Evolutionary conservation across 768 basidiomycete genomes (phyloP), one percentile per base, ranked within the genome.

Genomic region (Xanthoconium stramineum): DNA sequence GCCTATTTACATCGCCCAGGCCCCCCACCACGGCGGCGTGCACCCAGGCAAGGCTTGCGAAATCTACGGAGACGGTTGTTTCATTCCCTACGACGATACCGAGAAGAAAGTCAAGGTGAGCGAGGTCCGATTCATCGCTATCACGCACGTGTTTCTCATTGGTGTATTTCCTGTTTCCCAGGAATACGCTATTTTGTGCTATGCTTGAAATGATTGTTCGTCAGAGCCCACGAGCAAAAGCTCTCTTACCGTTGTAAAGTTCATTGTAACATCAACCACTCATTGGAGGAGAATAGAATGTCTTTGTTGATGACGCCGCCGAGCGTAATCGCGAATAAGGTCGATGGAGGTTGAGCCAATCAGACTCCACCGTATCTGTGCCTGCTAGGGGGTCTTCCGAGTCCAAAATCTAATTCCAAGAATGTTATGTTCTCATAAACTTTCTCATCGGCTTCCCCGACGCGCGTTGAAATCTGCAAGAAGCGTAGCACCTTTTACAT

Each of bases 31-130:
- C 13, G 74, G 72, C 20, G 78, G 75, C 10, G 74, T 78, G 35
- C 78, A 83, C 65, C 85, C 86, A 7, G 88, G 86, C n/a, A 89
- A 89, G 69, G 77, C 77, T 32, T 79, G 81, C 61, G 75, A 77
- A 63, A 39, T 71, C 80, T 72, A 63, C 24, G 70, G 66, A 46
- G 79, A 83, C 52, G 83, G 82, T 75, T 83, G 81, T 14, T 83
- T 79, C 59, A 81, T 89, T 48, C 76, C 85, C 4, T 82, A 79
- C 52, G 78, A 72, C 47, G 69, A 75, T 20, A 73, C 65, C 7
- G 85, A 88, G 75, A 76, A 81, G 65, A 70, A 75, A 40, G 66
- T 84, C 35, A 73, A 77, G 67, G 84, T 83, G 47, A 49, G 73
- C 24, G 24, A 24, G 37, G 20, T 39, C 32, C 17, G 24, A 45